These are phyloP conservation scores for Abrus precatorius DNA, from an alignment of 306 rosid species.

Conservation along the genomic window DNA sequence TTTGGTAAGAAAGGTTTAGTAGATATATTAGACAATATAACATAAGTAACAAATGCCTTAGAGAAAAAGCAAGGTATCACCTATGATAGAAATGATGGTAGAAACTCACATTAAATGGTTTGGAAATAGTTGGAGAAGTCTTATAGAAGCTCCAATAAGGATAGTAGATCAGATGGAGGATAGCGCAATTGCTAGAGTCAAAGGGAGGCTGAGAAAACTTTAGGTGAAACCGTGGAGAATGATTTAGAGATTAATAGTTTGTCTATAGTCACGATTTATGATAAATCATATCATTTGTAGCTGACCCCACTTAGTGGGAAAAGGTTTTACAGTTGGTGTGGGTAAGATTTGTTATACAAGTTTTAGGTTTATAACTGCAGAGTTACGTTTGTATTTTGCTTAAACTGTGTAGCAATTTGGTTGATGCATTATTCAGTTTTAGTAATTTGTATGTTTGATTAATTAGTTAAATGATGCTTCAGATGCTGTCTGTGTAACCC, in stretches of 20 bases:
- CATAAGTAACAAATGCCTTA: neutral
- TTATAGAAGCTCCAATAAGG: neutral
- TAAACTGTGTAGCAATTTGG: conserved; percentile 13
- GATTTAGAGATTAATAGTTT: neutral
- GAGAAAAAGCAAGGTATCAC: neutral
- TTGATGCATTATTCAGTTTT: neutral
- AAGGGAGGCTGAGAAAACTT: neutral
- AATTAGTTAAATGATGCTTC: neutral
- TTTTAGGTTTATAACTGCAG: neutral
- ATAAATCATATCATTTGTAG: neutral
- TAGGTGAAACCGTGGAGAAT: neutral
- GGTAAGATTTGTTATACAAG: neutral
- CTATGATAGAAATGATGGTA: neutral
- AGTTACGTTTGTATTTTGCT: neutral
- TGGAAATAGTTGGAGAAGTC: neutral
- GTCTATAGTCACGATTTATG: neutral
- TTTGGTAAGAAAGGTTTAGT: neutral
- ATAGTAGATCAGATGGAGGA: neutral
- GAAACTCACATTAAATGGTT: neutral
- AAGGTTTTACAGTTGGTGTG: neutral
- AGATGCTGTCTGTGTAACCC: neutral
- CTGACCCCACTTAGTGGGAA: neutral
- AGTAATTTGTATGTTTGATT: neutral
- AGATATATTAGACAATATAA: too few relatives aligned
- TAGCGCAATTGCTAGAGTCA: neutral